Evolutionary conservation across 768 basidiomycete genomes (phyloP).

Genomic region (Termitomyces sp.): DNA sequence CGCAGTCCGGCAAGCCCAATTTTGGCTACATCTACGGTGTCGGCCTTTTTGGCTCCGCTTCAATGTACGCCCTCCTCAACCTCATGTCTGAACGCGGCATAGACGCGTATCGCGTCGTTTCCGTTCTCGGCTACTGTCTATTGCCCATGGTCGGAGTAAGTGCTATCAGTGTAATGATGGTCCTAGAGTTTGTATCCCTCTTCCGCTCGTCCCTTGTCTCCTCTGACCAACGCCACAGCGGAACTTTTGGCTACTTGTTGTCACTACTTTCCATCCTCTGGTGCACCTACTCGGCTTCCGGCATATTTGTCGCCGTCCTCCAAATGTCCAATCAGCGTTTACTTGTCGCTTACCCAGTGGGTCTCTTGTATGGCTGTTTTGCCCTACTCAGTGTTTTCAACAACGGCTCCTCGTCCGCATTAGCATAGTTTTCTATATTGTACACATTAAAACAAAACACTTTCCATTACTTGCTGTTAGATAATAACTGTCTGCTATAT

Average conservation of each 20-base stretch:
- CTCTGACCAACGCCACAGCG: constrained; percentile 39
- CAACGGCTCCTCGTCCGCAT: constrained; percentile 36
- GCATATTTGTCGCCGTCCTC: constrained; percentile 92
- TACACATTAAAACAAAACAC: background rate
- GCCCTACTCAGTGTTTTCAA: constrained; percentile 85
- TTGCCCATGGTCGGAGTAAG: constrained; percentile 96
- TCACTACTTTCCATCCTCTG: constrained; percentile 82
- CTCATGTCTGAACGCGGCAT: constrained; percentile 95
- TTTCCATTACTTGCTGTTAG: constrained; percentile 19
- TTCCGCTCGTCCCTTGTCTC: background rate
- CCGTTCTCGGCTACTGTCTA: constrained; percentile 94
- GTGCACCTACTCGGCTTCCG: constrained; percentile 96
- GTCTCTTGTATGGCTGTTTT: constrained; percentile 90
- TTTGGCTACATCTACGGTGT: constrained; percentile 99
- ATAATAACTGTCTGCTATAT: constrained; percentile 69
- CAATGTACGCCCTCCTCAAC: constrained; percentile 92
- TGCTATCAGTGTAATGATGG: constrained; percentile 79
- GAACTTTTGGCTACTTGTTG: constrained; percentile 79
- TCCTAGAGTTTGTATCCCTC: constrained; percentile 74
- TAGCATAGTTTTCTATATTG: constrained; percentile 10
- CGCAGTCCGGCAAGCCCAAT: constrained; percentile 94
- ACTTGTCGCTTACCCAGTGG: constrained; percentile 95
- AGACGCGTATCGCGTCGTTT: constrained; percentile 91
- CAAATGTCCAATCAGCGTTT: constrained; percentile 94
- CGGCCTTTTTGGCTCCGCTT: constrained; percentile 87